phyloP scores from a whole-genome alignment of 2,329 filamentous ascomycete species.

The Chrysosporium keratinophilum region DNA sequence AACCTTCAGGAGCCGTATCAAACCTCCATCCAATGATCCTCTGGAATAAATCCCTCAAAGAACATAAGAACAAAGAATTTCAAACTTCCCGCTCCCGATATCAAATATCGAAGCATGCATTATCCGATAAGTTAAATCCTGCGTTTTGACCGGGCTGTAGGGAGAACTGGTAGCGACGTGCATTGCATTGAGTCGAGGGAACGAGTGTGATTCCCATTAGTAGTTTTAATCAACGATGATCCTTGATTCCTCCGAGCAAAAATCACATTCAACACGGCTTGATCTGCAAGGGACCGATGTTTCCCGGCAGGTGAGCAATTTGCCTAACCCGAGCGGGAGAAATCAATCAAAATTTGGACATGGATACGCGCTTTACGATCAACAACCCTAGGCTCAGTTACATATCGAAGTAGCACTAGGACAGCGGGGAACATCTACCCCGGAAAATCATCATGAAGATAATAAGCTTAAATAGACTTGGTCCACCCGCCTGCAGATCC shows the following conservation, averaged over 20 bases:
- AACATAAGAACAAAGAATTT: too few species aligned
- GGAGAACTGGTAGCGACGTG: too few species aligned
- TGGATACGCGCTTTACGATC: neutral
- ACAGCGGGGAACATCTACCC: neutral
- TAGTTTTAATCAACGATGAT: neutral
- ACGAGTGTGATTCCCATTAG: too few species aligned
- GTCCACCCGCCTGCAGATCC: neutral
- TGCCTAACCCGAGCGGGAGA: neutral
- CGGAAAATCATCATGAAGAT: neutral
- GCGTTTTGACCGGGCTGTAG: too few species aligned
- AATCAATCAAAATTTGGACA: neutral
- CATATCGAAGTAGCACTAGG: neutral
- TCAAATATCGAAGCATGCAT: neutral
- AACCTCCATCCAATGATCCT: too few species aligned
- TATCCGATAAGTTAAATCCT: neutral
- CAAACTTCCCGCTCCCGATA: neutral
- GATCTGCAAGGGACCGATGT: conserved; percentile 7
- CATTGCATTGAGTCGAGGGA: too few species aligned
- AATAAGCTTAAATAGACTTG: conserved; percentile 1
- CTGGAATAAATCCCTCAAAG: too few species aligned
- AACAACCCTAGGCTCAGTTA: conserved; percentile 9
- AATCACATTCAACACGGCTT: neutral
- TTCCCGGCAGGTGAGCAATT: neutral
- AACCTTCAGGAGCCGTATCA: too few species aligned
- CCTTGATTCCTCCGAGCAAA: neutral